These are phyloP conservation scores for Paramecium pentaurelia DNA, from an alignment of 73 alveolate species.

Conservation along the genomic window DNA sequence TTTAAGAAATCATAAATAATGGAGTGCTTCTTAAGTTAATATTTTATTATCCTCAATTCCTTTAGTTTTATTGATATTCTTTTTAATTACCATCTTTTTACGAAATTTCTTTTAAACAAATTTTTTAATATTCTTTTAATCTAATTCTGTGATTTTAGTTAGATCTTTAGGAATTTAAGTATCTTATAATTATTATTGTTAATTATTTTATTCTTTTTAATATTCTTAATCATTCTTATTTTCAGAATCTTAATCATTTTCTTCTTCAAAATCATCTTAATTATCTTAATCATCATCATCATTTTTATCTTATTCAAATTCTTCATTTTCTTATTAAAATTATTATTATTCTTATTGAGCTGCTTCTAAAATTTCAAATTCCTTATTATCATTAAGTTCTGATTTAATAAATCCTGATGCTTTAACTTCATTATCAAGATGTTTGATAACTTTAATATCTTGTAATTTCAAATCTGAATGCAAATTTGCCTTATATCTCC, in stretches of 20 bases:
- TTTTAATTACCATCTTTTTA: not conserved
- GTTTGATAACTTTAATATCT: not conserved
- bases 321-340: not conserved
- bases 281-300: not conserved
- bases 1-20: not conserved
- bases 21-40: not conserved
- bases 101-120: constrained; percentile 1
- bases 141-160: not conserved
- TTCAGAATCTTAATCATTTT: not conserved
- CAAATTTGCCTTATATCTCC: constrained; percentile 65
- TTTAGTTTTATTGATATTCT: constrained; percentile 26
- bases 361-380: constrained; percentile 36
- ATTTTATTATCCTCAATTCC: not conserved
- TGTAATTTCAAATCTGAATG: constrained; percentile 17
- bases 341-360: constrained; percentile 22
- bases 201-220: not conserved
- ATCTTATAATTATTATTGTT: not conserved
- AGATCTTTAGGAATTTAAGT: not conserved
- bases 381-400: constrained; percentile 36
- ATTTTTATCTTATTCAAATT: not conserved
- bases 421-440: constrained; percentile 46
- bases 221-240: not conserved
- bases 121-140: not conserved
- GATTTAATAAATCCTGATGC: constrained; percentile 59
- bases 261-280: not conserved